These are phyloP conservation scores for Bullera alba DNA, from an alignment of 768 basidiomycete species.

Conservation along the genomic window DNA sequence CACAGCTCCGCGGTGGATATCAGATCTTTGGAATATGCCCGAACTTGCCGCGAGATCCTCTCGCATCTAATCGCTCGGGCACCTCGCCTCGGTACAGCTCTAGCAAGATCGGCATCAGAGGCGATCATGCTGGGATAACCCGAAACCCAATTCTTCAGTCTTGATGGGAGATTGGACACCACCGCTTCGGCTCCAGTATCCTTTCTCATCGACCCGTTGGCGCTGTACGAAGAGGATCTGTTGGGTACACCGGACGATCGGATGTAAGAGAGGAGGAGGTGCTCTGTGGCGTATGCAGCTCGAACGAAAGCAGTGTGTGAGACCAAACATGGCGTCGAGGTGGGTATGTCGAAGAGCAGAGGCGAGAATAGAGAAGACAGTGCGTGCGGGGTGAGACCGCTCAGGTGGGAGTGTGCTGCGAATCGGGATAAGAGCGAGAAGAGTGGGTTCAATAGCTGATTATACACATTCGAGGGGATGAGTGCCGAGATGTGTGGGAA, in stretches of 20 bases:
- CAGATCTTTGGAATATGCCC: constrained; percentile 81
- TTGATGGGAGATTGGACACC: constrained; percentile 53
- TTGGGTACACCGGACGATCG: constrained; percentile 70
- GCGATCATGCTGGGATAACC: constrained; percentile 79
- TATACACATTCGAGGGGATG: constrained; percentile 21
- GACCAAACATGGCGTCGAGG: constrained; percentile 50
- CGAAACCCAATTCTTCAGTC: constrained; percentile 85
- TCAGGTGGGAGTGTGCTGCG: constrained; percentile 71
- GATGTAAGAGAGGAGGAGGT: constrained; percentile 82
- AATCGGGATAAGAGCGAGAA: constrained; percentile 75
- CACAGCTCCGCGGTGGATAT: constrained; percentile 54
- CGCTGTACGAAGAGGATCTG: too few relatives aligned
- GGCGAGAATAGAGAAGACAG: constrained; percentile 86
- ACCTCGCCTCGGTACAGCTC: constrained; percentile 62
- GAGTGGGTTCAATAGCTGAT: constrained; percentile 49
- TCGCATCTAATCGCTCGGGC: constrained; percentile 70
- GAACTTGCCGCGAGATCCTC: constrained; percentile 68
- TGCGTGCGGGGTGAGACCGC: constrained; percentile 84
- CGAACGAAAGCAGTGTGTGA: constrained; percentile 69
- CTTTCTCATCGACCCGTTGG: too few relatives aligned
- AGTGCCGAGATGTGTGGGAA: constrained; percentile 60
- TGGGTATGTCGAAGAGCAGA: constrained; percentile 63
- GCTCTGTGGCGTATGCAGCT: constrained; percentile 79
- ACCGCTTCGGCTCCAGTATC: constrained; percentile 24
- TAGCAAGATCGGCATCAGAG: constrained; percentile 50